Conservation (phyloP, 495 filamentous ascomycete genomes). For the Rhypophila decipiens region DNA sequence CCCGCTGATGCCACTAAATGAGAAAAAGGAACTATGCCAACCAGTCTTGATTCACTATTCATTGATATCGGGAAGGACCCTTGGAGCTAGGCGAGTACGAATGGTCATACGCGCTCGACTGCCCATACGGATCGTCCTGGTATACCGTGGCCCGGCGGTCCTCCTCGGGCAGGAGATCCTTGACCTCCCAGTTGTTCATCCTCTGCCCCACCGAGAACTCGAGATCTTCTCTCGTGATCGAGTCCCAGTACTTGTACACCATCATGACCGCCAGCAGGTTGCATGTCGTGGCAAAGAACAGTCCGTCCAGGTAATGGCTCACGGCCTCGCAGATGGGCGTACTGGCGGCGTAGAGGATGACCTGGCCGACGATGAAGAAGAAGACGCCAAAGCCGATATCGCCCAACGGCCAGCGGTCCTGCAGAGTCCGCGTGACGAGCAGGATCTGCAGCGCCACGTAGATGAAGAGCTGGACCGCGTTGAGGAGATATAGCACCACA, state of each 20-base stretch:
- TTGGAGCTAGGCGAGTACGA: constrained; percentile 33
- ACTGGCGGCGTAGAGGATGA: constrained; percentile 86
- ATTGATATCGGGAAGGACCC: constrained; percentile 25
- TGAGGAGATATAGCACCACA: constrained; percentile 85
- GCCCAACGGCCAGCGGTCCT: constrained; percentile 92
- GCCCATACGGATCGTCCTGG: constrained; percentile 52
- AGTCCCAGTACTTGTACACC: constrained; percentile 99
- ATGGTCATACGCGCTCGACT: constrained; percentile 37
- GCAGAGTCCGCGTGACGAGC: constrained; percentile 81
- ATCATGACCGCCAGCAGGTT: constrained; percentile 98
- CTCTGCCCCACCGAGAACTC: constrained; percentile 96
- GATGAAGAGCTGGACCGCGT: constrained; percentile 74
- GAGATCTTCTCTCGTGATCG: constrained; percentile 95
- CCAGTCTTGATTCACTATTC: not conserved
- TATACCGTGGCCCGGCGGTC: constrained; percentile 75
- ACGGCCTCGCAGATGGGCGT: constrained; percentile 75
- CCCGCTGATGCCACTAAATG: constrained; percentile 18
- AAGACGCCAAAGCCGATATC: constrained; percentile 89
- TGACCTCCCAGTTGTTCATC: constrained; percentile 97
- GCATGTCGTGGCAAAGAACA: constrained; percentile 92
- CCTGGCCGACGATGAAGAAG: constrained; percentile 90
- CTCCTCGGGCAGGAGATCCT: constrained; percentile 86
- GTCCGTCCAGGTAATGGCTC: constrained; percentile 89
- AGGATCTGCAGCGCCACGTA: constrained; percentile 87
- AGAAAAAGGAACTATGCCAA: not conserved